A percentile compares a stretch with the other conserved stretches of the same genome.
phyloP scores from a whole-genome alignment of 108 stramenopile species.

The Bacterosira constricta region DNA sequence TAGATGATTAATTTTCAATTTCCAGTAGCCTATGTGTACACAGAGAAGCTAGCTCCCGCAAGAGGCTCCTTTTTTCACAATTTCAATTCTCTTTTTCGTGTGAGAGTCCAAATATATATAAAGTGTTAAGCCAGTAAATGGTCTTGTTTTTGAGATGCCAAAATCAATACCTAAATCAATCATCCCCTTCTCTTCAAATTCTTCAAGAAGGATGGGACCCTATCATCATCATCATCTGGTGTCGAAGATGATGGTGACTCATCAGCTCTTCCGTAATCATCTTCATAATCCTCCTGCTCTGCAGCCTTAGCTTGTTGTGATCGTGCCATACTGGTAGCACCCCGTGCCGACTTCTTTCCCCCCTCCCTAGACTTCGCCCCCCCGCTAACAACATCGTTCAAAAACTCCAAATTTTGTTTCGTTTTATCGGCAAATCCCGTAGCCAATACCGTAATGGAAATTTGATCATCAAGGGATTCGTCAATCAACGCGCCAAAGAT shows the following conservation, averaged over 20 bases:
- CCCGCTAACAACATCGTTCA: conserved; percentile 44
- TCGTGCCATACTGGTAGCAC: neutral
- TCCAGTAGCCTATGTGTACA: too few relatives aligned
- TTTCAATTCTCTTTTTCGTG: too few relatives aligned
- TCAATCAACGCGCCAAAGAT: conserved; percentile 87
- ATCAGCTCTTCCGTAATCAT: conserved; percentile 16
- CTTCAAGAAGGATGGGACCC: conserved; percentile 39
- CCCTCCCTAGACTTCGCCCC: conserved; percentile 8
- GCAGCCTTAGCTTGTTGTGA: neutral
- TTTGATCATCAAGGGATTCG: conserved; percentile 46
- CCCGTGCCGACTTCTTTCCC: neutral
- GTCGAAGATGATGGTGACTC: neutral
- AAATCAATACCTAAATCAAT: too few relatives aligned
- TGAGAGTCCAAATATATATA: too few relatives aligned
- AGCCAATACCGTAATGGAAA: conserved; percentile 60
- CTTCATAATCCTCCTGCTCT: neutral
- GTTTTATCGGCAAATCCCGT: conserved; percentile 54
- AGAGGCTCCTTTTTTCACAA: too few relatives aligned
- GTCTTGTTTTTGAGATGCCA: too few relatives aligned
- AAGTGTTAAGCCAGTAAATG: too few relatives aligned
- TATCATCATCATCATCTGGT: conserved; percentile 16
- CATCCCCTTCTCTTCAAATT: conserved; percentile 43
- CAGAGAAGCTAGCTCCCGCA: too few relatives aligned
- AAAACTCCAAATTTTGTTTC: conserved; percentile 34
- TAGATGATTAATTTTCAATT: too few relatives aligned